Conservation (phyloP, 2,329 filamentous ascomycete genomes). For the Catunica adiposa region DNA sequence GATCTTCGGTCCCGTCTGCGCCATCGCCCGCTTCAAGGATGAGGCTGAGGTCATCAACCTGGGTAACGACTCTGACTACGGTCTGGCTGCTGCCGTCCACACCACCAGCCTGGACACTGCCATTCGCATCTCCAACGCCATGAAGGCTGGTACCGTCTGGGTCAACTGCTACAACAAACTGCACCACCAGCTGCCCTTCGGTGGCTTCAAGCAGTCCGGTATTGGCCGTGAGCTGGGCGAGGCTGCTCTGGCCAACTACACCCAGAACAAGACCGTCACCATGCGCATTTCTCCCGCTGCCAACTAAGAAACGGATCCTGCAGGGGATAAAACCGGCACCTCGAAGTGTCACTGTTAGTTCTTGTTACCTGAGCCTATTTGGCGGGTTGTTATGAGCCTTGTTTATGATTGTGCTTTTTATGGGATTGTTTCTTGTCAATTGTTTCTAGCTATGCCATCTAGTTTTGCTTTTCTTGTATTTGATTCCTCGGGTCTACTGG, state of each 20-base stretch:
- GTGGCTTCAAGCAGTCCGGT: constrained; percentile 17
- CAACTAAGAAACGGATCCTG: not conserved
- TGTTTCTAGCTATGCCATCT: not conserved
- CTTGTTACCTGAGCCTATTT: not conserved
- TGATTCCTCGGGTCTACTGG: not conserved
- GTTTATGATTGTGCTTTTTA: not conserved
- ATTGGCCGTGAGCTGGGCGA: constrained; percentile 16
- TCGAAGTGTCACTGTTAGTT: constrained; percentile 3
- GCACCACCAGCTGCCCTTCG: constrained; percentile 16
- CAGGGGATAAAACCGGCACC: not conserved
- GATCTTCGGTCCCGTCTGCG: constrained; percentile 47
- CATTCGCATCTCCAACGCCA: constrained; percentile 30
- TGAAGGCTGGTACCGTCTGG: constrained; percentile 45
- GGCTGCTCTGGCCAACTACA: constrained; percentile 16
- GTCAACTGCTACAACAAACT: constrained; percentile 34
- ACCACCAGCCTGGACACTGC: constrained; percentile 34
- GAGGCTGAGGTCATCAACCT: constrained; percentile 21
- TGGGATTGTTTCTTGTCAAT: not conserved
- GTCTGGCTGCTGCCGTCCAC: constrained; percentile 39
- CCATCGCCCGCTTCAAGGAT: constrained; percentile 29
- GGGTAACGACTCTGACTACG: constrained; percentile 33
- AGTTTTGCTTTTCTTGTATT: not conserved
- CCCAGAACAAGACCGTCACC: constrained; percentile 17
- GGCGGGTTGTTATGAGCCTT: not conserved
- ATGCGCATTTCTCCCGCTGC: constrained; percentile 11